phyloP scores from a whole-genome alignment of 2,329 filamentous ascomycete genomes.

The Rutstroemia sp. region DNA sequence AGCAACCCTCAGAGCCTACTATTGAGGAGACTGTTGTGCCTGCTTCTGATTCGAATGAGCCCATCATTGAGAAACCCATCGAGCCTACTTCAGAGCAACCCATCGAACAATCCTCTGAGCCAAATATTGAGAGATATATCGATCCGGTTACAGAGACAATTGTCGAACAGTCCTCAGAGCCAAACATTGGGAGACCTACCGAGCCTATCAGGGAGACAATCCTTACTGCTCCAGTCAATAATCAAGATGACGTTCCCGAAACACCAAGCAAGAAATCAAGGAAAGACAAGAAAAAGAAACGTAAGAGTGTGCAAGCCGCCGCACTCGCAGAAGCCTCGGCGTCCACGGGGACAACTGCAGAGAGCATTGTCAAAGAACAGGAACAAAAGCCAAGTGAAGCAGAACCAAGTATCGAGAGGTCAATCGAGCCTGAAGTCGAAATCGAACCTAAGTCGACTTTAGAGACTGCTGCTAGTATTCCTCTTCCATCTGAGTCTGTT shows the following conservation, averaged over 20 bases:
- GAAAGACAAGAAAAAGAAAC: constrained; percentile 25
- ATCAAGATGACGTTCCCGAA: not conserved
- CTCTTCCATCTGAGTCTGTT: too few relatives aligned
- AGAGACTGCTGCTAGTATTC: too few relatives aligned
- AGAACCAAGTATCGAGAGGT: too few relatives aligned
- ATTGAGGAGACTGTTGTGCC: not conserved
- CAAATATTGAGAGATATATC: too few relatives aligned
- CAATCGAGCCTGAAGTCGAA: too few relatives aligned
- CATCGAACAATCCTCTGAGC: too few relatives aligned
- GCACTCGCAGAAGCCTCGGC: not conserved
- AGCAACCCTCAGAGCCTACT: not conserved
- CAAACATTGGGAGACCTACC: not conserved
- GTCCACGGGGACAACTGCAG: not conserved
- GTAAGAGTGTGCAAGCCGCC: not conserved
- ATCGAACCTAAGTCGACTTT: too few relatives aligned
- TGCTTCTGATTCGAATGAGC: not conserved
- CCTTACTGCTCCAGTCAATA: not conserved
- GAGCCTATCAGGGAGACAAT: not conserved
- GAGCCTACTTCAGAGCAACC: too few relatives aligned
- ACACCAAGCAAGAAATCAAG: constrained; percentile 5
- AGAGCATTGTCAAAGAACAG: not conserved
- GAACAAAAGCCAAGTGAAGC: not conserved
- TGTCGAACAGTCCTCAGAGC: not conserved
- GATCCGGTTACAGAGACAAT: too few relatives aligned
- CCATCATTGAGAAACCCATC: too few relatives aligned